These are phyloP conservation scores for Colletotrichum graminicola DNA, from an alignment of 2,329 filamentous ascomycete species.

Conservation along the genomic window DNA sequence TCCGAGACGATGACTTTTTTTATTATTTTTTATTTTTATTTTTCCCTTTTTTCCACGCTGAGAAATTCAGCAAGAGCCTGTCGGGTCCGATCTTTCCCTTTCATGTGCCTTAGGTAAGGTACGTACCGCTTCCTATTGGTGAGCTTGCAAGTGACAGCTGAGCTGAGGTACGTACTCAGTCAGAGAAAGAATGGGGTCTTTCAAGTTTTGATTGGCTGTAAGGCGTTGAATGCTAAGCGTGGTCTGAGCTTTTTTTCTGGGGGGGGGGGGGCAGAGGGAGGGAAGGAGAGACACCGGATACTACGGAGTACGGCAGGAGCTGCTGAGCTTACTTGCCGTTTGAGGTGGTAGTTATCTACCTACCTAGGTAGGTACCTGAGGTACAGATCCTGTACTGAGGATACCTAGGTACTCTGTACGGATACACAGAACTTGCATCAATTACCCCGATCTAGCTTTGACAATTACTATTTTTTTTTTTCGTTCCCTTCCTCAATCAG, in stretches of 20 bases:
- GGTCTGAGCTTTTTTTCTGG: not conserved
- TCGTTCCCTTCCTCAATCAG: not conserved
- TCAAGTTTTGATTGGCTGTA: slow-evolving; percentile 13
- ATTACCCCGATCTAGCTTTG: slow-evolving; percentile 2
- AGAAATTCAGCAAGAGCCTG: slow-evolving; percentile 18
- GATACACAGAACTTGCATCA: too few species aligned
- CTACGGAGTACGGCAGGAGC: not conserved
- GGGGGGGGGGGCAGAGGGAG: not conserved
- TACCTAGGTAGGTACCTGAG: too few species aligned
- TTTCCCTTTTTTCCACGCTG: not conserved
- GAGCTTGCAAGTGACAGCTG: too few species aligned
- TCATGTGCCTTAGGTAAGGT: slow-evolving; percentile 30
- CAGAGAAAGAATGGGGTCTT: not conserved
- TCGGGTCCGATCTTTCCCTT: slow-evolving; percentile 21
- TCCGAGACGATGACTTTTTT: slow-evolving; percentile 37
- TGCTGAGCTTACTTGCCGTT: not conserved
- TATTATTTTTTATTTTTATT: slow-evolving; percentile 16
- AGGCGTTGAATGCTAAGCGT: not conserved
- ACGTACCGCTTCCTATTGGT: not conserved
- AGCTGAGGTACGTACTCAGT: slow-evolving; percentile 8
- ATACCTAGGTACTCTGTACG: too few species aligned
- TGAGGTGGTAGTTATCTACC: not conserved
- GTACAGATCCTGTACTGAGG: too few species aligned
- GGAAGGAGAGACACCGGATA: not conserved
- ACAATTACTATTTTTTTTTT: not conserved